Evolutionary conservation across 176 grass and related monocot genomes (phyloP).

Genomic region (Oryza coarctata): DNA sequence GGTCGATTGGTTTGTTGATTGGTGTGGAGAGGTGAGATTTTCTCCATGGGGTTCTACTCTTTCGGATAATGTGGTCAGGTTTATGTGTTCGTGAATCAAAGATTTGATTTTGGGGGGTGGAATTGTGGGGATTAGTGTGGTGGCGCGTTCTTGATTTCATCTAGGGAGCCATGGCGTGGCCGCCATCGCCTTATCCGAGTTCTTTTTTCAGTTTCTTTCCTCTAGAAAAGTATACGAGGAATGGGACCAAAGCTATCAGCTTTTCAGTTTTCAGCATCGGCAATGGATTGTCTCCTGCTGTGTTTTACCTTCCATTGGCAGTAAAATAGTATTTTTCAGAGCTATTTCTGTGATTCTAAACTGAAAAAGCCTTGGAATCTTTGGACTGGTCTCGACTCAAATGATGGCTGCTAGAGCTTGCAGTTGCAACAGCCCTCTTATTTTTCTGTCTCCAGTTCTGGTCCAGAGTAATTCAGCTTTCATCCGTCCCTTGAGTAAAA

Average conservation of each 20-base stretch:
- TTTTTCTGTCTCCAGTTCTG: slow-evolving; percentile 26
- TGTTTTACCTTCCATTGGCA: slow-evolving; percentile 23
- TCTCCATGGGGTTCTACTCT: slow-evolving; percentile 11
- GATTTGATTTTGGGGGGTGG: slow-evolving; percentile 22
- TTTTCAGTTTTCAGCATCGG: slow-evolving; percentile 41
- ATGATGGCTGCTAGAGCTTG: slow-evolving; percentile 64
- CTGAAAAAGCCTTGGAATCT: slow-evolving; percentile 55
- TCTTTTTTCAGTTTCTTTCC: slow-evolving; percentile 26
- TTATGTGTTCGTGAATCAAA: neutral
- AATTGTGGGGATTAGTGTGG: slow-evolving; percentile 36
- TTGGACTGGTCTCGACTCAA: slow-evolving; percentile 57
- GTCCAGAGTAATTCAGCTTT: slow-evolving; percentile 6
- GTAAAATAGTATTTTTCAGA: slow-evolving; percentile 24
- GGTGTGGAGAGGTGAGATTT: neutral
- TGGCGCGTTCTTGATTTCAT: slow-evolving; percentile 16
- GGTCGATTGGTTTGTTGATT: slow-evolving; percentile 8
- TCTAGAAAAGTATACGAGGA: slow-evolving; percentile 17
- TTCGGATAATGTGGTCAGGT: slow-evolving; percentile 5
- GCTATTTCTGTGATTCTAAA: slow-evolving; percentile 48
- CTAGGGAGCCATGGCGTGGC: slow-evolving; percentile 20
- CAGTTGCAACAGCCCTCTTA: slow-evolving; percentile 40
- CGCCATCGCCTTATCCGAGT: slow-evolving; percentile 32
- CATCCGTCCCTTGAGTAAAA: slow-evolving; percentile 3
- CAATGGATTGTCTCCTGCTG: slow-evolving; percentile 41
- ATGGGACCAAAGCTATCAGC: slow-evolving; percentile 42